These are phyloP conservation scores for Leishmania major DNA, from an alignment of 208 protist species.

Conservation along the genomic window DNA sequence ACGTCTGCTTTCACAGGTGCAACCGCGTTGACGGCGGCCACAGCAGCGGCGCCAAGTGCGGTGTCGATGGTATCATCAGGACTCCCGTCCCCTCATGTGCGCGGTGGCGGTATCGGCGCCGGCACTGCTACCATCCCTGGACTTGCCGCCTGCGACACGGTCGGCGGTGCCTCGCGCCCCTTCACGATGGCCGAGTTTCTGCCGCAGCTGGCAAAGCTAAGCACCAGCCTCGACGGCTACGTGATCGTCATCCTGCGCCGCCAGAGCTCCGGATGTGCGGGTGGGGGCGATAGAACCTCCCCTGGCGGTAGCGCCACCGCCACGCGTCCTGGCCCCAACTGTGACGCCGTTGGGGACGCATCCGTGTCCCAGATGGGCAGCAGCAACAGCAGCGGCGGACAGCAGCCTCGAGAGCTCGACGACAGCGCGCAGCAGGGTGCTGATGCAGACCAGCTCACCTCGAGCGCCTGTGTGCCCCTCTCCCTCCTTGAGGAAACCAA, in stretches of 20 bases:
- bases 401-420: neutral
- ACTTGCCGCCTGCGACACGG: neutral
- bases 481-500: neutral
- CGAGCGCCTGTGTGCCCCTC: neutral
- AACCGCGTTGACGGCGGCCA: neutral
- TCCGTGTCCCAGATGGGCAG: neutral
- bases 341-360: neutral
- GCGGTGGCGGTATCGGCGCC: neutral
- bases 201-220: slow-evolving; percentile 28
- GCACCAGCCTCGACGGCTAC: slow-evolving; percentile 37
- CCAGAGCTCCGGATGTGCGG: neutral
- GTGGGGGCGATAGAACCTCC: neutral
- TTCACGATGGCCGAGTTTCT: slow-evolving; percentile 24
- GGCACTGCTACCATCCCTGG: neutral
- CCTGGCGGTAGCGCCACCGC: neutral
- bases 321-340: neutral
- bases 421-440: neutral
- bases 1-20: neutral
- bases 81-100: neutral
- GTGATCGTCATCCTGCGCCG: slow-evolving; percentile 29
- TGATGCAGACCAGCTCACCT: neutral
- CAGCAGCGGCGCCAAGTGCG: neutral
- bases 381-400: neutral
- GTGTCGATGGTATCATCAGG: neutral
- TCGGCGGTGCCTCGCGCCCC: neutral